Conservation (phyloP, 2,329 filamentous ascomycete species). For the Ambrosiella xylebori region DNA sequence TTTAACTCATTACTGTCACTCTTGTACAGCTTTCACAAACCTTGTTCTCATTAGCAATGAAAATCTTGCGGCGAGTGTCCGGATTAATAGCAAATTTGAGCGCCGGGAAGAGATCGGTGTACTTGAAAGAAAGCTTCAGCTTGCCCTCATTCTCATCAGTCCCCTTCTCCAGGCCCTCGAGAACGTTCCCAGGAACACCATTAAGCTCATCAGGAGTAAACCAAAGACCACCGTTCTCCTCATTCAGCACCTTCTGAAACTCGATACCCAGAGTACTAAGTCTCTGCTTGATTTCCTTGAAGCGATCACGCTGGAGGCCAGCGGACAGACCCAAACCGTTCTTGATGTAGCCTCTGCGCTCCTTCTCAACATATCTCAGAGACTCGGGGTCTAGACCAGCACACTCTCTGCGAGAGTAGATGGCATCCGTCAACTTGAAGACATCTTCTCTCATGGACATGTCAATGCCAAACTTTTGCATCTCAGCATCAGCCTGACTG, state of each 20-base stretch:
- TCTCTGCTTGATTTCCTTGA: slow-evolving; percentile 75
- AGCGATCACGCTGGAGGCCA: slow-evolving; percentile 54
- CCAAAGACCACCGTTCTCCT: slow-evolving; percentile 69
- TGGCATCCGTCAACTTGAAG: slow-evolving; percentile 47
- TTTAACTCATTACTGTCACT: not conserved
- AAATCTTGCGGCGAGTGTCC: slow-evolving; percentile 50
- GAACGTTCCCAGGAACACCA: slow-evolving; percentile 55
- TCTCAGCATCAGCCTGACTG: slow-evolving; percentile 56
- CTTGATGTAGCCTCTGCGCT: slow-evolving; percentile 58
- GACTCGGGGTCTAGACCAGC: slow-evolving; percentile 49
- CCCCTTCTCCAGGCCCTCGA: slow-evolving; percentile 53
- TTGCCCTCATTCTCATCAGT: slow-evolving; percentile 56
- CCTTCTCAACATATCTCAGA: slow-evolving; percentile 56
- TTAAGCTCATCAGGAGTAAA: slow-evolving; percentile 56
- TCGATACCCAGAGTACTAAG: slow-evolving; percentile 56
- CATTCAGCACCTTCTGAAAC: slow-evolving; percentile 66
- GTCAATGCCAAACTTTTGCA: slow-evolving; percentile 65
- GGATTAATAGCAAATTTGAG: slow-evolving; percentile 60
- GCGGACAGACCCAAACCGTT: slow-evolving; percentile 58
- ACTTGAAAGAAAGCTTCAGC: slow-evolving; percentile 64
- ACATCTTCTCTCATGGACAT: slow-evolving; percentile 68
- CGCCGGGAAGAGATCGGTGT: slow-evolving; percentile 62
- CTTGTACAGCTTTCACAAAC: slow-evolving; percentile 19
- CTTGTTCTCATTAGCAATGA: slow-evolving; percentile 67
- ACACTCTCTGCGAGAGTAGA: slow-evolving; percentile 33